phyloP scores from a whole-genome alignment of 176 grass and related monocot genomes.

The Dactylis glomerata region DNA sequence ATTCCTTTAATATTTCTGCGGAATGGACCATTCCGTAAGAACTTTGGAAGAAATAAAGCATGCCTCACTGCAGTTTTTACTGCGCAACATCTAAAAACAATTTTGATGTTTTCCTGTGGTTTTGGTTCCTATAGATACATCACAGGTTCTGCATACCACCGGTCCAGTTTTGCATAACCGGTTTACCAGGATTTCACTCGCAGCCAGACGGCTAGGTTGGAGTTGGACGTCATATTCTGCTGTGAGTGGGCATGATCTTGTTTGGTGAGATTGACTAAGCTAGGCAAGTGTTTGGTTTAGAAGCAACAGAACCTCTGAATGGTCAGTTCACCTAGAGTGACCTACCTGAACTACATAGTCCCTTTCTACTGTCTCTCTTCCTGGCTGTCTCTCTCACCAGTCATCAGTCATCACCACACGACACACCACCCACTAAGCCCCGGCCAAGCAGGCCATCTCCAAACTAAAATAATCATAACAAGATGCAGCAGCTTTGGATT shows the following conservation, averaged over 20 bases:
- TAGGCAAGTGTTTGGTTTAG: constrained; percentile 8
- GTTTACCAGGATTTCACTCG: background rate
- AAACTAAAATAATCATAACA: background rate
- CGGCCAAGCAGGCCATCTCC: constrained; percentile 6
- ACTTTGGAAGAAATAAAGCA: too few species aligned
- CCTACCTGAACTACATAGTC: constrained; percentile 22
- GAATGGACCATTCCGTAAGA: background rate
- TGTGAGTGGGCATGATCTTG: background rate
- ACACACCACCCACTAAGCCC: constrained; percentile 21
- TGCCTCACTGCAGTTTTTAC: background rate
- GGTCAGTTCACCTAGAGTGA: constrained; percentile 38
- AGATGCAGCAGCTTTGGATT: background rate
- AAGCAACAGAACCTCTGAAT: background rate
- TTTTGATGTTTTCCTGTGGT: background rate
- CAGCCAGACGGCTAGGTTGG: too few species aligned
- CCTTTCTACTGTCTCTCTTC: background rate
- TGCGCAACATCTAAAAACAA: background rate
- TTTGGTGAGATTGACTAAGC: background rate
- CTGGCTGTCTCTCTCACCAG: background rate
- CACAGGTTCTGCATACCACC: too few species aligned
- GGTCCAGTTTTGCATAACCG: background rate
- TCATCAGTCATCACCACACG: background rate
- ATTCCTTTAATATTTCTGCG: background rate
- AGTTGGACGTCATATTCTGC: background rate
- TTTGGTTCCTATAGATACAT: background rate